Evolutionary conservation across 805 yeast genomes (phyloP), one percentile per base, ranked within the genome.

Genomic region (Suhomyces pyralidae): DNA sequence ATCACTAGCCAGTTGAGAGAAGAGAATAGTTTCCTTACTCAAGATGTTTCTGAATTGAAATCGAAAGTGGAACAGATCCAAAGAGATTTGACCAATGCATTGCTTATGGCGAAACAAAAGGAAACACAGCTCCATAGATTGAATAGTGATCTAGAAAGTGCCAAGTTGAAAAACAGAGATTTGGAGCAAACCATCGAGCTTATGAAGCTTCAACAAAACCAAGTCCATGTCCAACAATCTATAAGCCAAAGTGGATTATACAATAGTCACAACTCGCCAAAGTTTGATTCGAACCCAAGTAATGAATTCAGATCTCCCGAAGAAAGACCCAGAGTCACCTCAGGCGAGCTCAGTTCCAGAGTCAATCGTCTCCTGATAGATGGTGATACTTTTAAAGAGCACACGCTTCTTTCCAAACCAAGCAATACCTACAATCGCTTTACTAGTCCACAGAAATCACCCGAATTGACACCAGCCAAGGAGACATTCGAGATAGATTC

Each of bases 41-140:
- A 67, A 54, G 70, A 69, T 42, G 44, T 68, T 22, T 49, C 61
- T 3, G 58, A 54, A 22, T 43, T 64, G 19, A 58, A 71, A 59
- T 49, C 58, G 45, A 54, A 73, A 51, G 54, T 73, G 12, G 83
- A 80, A 17, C 72, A 64, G 49, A 62, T 79, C 44, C 74, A 74
- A 55, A 81, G 78, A 46, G 84, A 82, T 48, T 76, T 78, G 47
- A 81, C 85, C 2, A 75, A 74, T 40, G 75, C 79, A 46, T 70
- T 71, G 44, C 71, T 85, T 59, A 71, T 78, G 51, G 63, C 81
- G 22, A 86, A 86, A 64, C 84, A 88, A 30, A 84, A 82, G 57
- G 94, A 88, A 47, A 82, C 89, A 0, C 90, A 85, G 62, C 66
- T 88, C 7, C 73, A 78, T 43, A 70, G 94, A 44, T 69, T 83